Evolutionary conservation across 2,329 filamentous ascomycete species (phyloP).

Genomic region (Aspergillus luchuensis): DNA sequence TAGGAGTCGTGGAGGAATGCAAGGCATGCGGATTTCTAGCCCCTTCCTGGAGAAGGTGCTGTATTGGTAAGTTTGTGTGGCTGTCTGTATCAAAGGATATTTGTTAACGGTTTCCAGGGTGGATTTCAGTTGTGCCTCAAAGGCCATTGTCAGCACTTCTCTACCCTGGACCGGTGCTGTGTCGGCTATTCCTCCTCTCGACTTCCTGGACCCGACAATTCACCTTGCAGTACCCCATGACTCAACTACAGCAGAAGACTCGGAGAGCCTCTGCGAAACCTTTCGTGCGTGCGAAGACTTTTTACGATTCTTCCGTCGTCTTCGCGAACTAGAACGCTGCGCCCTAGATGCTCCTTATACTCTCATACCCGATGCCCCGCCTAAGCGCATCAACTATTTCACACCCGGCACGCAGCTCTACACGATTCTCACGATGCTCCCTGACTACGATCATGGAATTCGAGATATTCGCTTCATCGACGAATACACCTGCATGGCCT

Average conservation of each 20-base stretch:
- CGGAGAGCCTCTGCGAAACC: conserved; percentile 24
- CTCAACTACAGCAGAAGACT: conserved; percentile 13
- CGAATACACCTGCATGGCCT: conserved; percentile 36
- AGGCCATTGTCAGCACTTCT: conserved; percentile 31
- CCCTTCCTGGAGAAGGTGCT: conserved; percentile 35
- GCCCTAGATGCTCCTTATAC: conserved; percentile 20
- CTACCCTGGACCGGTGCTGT: conserved; percentile 34
- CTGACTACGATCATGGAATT: conserved; percentile 36
- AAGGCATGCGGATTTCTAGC: conserved; percentile 28
- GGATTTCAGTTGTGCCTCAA: conserved; percentile 35
- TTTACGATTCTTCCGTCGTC: conserved; percentile 32
- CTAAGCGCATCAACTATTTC: conserved; percentile 23
- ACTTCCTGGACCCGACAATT: conserved; percentile 28
- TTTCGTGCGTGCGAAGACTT: conserved; percentile 35
- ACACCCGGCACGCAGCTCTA: conserved; percentile 28
- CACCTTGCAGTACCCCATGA: conserved; percentile 21
- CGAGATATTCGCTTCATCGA: conserved; percentile 37
- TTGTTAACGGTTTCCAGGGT: conserved; percentile 27
- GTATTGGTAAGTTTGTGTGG: conserved; percentile 30
- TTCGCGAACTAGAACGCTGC: conserved; percentile 28
- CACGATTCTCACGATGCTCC: conserved; percentile 31
- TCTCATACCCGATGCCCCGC: conserved; percentile 1
- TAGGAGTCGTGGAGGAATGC: conserved; percentile 34
- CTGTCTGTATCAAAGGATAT: neutral
- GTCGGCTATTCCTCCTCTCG: conserved; percentile 28